phyloP scores from a whole-genome alignment of 23 red algal genomes.

The Gracilaria gracilis region DNA sequence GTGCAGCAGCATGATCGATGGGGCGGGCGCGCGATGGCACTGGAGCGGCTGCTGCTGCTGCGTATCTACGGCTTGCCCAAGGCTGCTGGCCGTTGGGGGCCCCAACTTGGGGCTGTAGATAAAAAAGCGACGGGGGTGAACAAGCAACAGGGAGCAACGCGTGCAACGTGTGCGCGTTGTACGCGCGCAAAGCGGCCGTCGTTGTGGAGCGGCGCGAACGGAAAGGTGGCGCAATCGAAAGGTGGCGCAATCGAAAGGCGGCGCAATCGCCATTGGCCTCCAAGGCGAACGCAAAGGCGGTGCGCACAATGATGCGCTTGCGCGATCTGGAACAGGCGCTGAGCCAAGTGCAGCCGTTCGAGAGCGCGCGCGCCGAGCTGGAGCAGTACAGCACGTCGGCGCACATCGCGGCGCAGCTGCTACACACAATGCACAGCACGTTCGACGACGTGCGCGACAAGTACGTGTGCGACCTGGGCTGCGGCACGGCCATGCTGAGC shows the following conservation, averaged over 20 bases:
- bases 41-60: too few relatives aligned
- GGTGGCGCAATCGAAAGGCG: too few relatives aligned
- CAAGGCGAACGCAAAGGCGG: too few relatives aligned
- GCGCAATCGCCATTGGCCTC: too few relatives aligned
- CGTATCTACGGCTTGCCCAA: too few relatives aligned
- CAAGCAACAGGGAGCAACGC: not conserved
- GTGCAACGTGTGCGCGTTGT: not conserved
- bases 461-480: slow-evolving; percentile 84
- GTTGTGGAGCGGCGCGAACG: too few relatives aligned
- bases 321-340: slow-evolving; percentile 46
- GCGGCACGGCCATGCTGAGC: slow-evolving; percentile 86
- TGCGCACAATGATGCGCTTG: not conserved
- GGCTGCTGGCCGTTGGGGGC: too few relatives aligned
- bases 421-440: slow-evolving; percentile 51
- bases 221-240: too few relatives aligned
- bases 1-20: too few relatives aligned
- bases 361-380: slow-evolving; percentile 39
- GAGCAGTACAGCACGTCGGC: slow-evolving; percentile 98
- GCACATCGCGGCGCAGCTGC: slow-evolving; percentile 80
- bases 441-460: slow-evolving; percentile 67
- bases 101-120: too few relatives aligned
- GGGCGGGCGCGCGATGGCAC: not conserved
- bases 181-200: too few relatives aligned
- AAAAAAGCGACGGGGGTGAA: too few relatives aligned
- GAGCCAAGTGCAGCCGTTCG: slow-evolving; percentile 55